A percentile compares a stretch with the other conserved stretches of the same genome.
phyloP scores from a whole-genome alignment of 352 stramenopile genomes.

The Achlya hypogyna region DNA sequence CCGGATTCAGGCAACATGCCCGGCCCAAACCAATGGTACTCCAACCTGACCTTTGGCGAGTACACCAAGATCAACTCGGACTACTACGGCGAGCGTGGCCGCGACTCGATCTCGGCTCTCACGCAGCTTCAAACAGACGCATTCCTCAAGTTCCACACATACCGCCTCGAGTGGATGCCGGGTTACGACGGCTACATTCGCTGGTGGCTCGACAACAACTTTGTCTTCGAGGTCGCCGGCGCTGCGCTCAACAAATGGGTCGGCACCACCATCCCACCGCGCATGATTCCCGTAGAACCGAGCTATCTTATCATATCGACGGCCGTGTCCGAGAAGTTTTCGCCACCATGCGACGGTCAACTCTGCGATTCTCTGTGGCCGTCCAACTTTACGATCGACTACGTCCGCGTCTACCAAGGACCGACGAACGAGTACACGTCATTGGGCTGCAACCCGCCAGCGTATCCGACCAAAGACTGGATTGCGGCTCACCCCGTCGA shows the following conservation, averaged over 20 bases:
- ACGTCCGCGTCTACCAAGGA: slow-evolving; percentile 92
- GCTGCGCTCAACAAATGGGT: slow-evolving; percentile 74
- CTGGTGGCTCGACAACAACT: slow-evolving; percentile 90
- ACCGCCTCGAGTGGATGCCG: slow-evolving; percentile 93
- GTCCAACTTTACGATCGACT: slow-evolving; percentile 92
- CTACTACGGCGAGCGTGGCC: slow-evolving; percentile 91
- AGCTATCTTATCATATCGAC: slow-evolving; percentile 97
- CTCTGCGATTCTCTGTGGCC: slow-evolving; percentile 91
- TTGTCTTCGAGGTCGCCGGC: slow-evolving; percentile 90
- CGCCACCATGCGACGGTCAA: slow-evolving; percentile 82
- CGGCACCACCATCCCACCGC: slow-evolving; percentile 47
- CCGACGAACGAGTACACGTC: slow-evolving; percentile 86
- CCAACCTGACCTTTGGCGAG: slow-evolving; percentile 75
- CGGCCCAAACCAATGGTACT: slow-evolving; percentile 83
- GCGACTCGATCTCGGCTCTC: slow-evolving; percentile 92
- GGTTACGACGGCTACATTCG: slow-evolving; percentile 86
- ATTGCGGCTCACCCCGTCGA: slow-evolving; percentile 85
- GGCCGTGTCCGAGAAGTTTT: slow-evolving; percentile 93
- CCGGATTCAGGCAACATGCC: slow-evolving; percentile 46
- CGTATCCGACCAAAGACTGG: slow-evolving; percentile 86
- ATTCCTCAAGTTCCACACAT: slow-evolving; percentile 90
- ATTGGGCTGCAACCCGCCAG: slow-evolving; percentile 86
- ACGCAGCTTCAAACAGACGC: slow-evolving; percentile 86
- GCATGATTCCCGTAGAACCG: slow-evolving; percentile 91
- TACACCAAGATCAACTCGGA: slow-evolving; percentile 88